Conservation (phyloP, 805 yeast species). For the Kuraishia piskuri region DNA sequence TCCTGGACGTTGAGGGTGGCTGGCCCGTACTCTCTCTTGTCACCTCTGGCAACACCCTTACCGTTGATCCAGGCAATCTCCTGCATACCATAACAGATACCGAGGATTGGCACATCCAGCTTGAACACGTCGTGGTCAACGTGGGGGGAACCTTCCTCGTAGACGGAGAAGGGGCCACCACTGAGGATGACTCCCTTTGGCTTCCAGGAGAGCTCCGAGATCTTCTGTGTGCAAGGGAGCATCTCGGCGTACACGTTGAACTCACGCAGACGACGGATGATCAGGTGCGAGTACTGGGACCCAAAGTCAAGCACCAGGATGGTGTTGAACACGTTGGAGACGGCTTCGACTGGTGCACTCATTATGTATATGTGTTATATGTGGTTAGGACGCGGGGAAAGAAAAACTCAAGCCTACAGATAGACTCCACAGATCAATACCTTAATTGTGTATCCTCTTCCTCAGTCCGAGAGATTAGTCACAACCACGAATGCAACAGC, state of each 20-base stretch:
- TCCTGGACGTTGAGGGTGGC: slow-evolving; percentile 80
- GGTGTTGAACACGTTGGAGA: slow-evolving; percentile 89
- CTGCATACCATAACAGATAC: slow-evolving; percentile 99
- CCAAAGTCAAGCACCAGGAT: slow-evolving; percentile 96
- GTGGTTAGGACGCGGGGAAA: neutral
- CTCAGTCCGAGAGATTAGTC: neutral
- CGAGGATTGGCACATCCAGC: slow-evolving; percentile 87
- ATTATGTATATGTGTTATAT: neutral
- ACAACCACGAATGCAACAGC: no score
- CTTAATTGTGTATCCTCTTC: neutral
- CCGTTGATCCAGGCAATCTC: slow-evolving; percentile 98
- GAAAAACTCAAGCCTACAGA: neutral
- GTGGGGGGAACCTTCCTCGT: slow-evolving; percentile 92
- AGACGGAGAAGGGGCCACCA: slow-evolving; percentile 97
- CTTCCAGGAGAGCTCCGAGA: slow-evolving; percentile 82
- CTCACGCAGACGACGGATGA: slow-evolving; percentile 96
- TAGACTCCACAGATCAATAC: no score
- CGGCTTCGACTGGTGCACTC: slow-evolving; percentile 33
- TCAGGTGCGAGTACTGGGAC: slow-evolving; percentile 94
- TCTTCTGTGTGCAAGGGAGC: slow-evolving; percentile 99
- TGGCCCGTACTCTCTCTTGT: slow-evolving; percentile 97
- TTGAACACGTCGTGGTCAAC: slow-evolving; percentile 92
- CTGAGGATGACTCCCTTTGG: slow-evolving; percentile 95
- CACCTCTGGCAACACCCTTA: slow-evolving; percentile 90
- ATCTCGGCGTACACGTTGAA: slow-evolving; percentile 97